Evolutionary conservation across 495 filamentous ascomycete species (phyloP).

Genomic region (Lepraria neglecta): DNA sequence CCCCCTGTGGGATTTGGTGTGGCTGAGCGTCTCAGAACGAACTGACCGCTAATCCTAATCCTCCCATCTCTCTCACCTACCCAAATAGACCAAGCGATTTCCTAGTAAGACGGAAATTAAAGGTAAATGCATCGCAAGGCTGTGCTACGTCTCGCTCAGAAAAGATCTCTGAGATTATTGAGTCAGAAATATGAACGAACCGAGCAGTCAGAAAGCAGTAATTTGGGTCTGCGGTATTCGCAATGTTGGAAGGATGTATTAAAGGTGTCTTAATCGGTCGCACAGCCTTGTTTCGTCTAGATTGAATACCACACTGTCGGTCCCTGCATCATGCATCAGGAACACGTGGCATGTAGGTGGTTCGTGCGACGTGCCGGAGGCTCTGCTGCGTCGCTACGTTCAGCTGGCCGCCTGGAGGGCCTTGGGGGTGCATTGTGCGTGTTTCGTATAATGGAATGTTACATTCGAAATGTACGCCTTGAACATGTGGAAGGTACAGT

Average conservation of each 20-base stretch:
- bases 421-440: neutral
- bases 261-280: neutral
- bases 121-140: constrained; percentile 7
- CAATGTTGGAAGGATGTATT: neutral
- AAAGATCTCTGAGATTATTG: too few relatives aligned
- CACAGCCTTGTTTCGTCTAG: constrained; percentile 9
- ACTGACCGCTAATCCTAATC: too few relatives aligned
- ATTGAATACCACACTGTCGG: neutral
- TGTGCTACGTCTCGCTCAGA: neutral
- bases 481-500: neutral
- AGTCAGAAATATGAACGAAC: too few relatives aligned
- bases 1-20: too few relatives aligned
- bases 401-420: neutral
- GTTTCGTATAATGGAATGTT: neutral
- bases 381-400: neutral
- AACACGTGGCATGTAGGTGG: neutral
- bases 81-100: too few relatives aligned
- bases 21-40: too few relatives aligned
- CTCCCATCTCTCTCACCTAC: neutral
- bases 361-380: neutral
- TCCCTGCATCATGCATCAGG: neutral
- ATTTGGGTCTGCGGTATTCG: too few relatives aligned
- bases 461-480: neutral
- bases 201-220: too few relatives aligned
- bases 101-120: constrained; percentile 12